Evolutionary conservation across 2,329 filamentous ascomycete species (phyloP), one percentile per base, ranked within the genome.

Genomic region (Cordyceps cateniannulata): DNA sequence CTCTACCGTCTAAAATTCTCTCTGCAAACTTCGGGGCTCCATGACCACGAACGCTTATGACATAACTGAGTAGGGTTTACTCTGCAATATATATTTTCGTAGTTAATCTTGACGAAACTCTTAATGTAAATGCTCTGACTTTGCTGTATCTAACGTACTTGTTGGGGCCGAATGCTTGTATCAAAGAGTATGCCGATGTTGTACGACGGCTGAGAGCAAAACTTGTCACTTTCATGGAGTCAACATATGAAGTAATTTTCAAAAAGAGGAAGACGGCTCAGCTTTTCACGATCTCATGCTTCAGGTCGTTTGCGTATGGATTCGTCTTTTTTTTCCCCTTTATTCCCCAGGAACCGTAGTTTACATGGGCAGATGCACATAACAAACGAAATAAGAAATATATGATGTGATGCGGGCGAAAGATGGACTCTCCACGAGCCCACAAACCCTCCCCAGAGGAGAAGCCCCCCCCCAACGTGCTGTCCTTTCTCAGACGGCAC

Each of bases 311-410:
- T 25, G 5, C 14, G 38, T 3, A 42, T 42, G 24, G 48, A 3
- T 25, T 51, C 3, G 8, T 3, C 16, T 16, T 51, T 32, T 45
- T n/a, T n/a, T n/a, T n/a, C n/a, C n/a, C n/a, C 20, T 59, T 24
- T 50, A 49, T 32, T 49, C 25, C 32, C 59, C 44, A 48, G 22
- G 59, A 48, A 55, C 59, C 51, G 44, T 61, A 61, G 59, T 61
- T 61, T 61, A 61, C 51, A 61, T 40, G 51, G 51, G 59, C 59
- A 29, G 22, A 50, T 22, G 22, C 44, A 22, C 29, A 50, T 14
- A 49, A 59, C 54, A 62, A 53, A 59, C 27, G 50, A 59, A 59
- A 59, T n/a, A 29, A 20, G 22, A 55, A 55, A 48, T 42, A 54
- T 32, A 44, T 54, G 50, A 52, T 55, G 42, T 29, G n/a, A 58